Conservation (phyloP, 2,329 filamentous ascomycete species). For the Dactylonectria macrodidyma region DNA sequence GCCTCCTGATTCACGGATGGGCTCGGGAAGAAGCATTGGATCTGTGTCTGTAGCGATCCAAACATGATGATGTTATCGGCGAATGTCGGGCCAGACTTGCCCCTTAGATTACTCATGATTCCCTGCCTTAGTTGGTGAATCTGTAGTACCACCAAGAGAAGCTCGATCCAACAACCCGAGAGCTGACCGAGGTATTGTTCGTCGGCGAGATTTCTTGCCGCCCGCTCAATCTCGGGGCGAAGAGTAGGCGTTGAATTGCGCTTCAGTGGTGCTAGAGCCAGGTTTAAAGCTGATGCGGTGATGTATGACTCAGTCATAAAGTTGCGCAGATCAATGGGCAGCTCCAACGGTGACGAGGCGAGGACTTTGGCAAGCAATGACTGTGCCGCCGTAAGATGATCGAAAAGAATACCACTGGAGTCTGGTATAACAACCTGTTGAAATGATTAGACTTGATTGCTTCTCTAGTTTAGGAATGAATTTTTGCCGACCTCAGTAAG, state of each 20-base stretch:
- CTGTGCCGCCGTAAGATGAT: background rate
- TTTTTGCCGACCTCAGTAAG: background rate
- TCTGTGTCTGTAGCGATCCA: background rate
- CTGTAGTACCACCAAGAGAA: background rate
- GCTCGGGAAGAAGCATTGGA: background rate
- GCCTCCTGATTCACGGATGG: background rate
- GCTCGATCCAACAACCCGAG: background rate
- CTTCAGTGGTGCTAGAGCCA: background rate
- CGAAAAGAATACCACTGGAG: background rate
- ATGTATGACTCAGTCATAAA: background rate
- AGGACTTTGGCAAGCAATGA: background rate
- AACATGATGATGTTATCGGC: conserved; percentile 1
- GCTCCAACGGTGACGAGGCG: background rate
- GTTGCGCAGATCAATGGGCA: background rate
- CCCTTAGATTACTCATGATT: background rate
- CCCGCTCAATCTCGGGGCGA: background rate
- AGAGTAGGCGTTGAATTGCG: background rate
- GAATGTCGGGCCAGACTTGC: background rate
- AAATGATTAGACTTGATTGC: background rate
- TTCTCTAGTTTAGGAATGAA: background rate
- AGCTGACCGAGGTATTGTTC: background rate
- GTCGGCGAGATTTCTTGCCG: background rate
- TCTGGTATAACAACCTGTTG: background rate
- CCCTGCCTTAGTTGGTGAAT: background rate
- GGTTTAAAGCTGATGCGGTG: background rate